Percentiles rank a stretch among this genome's conserved stretches.
Conservation (phyloP, 805 yeast species). For the Candida xyloterini region DNA sequence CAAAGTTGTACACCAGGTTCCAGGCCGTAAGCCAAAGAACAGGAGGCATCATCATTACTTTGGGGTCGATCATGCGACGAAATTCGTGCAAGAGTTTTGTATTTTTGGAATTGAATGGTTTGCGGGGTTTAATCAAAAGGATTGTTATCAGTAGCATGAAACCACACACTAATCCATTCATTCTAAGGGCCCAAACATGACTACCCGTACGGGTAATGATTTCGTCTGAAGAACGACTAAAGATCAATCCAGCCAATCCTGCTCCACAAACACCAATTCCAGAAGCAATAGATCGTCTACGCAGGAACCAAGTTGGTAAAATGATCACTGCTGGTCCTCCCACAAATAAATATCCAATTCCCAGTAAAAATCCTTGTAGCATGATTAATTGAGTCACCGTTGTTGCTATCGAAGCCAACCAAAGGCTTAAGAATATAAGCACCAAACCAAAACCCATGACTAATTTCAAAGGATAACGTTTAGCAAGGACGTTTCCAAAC, state of each 20-base stretch:
- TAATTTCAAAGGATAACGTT: constrained; percentile 47
- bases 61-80: constrained; percentile 13
- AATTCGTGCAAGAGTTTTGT: constrained; percentile 22
- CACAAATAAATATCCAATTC: constrained; percentile 42
- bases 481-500: constrained; percentile 43
- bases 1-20: constrained; percentile 29
- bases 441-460: constrained; percentile 43
- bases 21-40: constrained; percentile 24
- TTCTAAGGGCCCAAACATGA: constrained; percentile 46
- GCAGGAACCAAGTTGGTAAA: constrained; percentile 50
- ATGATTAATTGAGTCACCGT: constrained; percentile 44
- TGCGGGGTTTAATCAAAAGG: constrained; percentile 23
- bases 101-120: constrained; percentile 21
- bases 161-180: constrained; percentile 36
- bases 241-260: constrained; percentile 52
- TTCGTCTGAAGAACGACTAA: constrained; percentile 40
- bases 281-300: constrained; percentile 42
- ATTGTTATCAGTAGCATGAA: constrained; percentile 20
- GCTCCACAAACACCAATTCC: constrained; percentile 51
- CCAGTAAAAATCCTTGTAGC: constrained; percentile 46
- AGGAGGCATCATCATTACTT: constrained; percentile 21
- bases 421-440: constrained; percentile 38
- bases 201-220: constrained; percentile 41
- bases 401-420: constrained; percentile 44
- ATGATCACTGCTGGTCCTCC: constrained; percentile 35